These are phyloP conservation scores for Leccinum boreale DNA, from an alignment of 768 basidiomycete species.

Conservation along the genomic window DNA sequence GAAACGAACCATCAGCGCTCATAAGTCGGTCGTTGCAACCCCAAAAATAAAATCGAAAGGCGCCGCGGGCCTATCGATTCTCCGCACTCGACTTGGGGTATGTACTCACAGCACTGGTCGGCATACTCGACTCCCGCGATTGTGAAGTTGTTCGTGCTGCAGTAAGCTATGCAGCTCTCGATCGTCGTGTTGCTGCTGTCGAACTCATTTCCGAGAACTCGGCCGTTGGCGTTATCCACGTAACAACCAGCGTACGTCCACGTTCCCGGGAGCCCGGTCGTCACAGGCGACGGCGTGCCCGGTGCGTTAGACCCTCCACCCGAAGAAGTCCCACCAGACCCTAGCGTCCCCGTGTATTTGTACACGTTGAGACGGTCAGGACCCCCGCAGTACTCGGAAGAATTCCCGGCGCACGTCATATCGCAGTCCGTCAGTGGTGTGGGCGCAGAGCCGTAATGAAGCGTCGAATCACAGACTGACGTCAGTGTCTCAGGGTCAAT, in stretches of 20 bases:
- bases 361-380: slow-evolving; percentile 43
- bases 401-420: slow-evolving; percentile 22
- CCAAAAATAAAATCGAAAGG: not conserved
- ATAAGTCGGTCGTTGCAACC: not conserved
- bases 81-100: not conserved
- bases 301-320: not conserved
- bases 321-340: not conserved
- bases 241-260: slow-evolving; percentile 68
- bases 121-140: slow-evolving; percentile 70
- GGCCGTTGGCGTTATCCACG: slow-evolving; percentile 69
- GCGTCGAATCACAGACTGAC: slow-evolving; percentile 25
- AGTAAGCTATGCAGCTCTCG: slow-evolving; percentile 58
- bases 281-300: slow-evolving; percentile 39
- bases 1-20: slow-evolving; percentile 1
- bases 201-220: slow-evolving; percentile 46
- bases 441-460: slow-evolving; percentile 27
- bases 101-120: slow-evolving; percentile 46
- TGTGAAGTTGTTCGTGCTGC: slow-evolving; percentile 53
- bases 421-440: slow-evolving; percentile 53
- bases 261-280: slow-evolving; percentile 46
- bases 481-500: slow-evolving; percentile 41
- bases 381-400: slow-evolving; percentile 68
- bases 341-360: slow-evolving; percentile 7
- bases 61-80: not conserved
- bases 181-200: slow-evolving; percentile 49